Base-by-base conservation (phyloP, 306 rosid species). In the Fragaria iinumae region DNA sequence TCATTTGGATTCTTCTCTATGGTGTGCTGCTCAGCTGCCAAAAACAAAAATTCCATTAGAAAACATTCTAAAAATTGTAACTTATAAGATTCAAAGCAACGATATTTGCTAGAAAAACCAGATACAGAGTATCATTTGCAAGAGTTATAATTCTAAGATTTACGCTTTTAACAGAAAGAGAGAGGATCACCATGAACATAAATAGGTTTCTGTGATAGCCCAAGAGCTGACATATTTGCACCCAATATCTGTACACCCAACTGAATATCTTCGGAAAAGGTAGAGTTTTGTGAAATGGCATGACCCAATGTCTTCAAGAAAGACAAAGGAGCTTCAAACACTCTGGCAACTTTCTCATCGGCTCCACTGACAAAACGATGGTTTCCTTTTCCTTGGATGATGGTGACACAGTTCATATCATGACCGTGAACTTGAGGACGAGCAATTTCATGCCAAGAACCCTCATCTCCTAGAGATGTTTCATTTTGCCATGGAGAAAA, bases 171-270 rank as follows among this genome's bases (percentile, higher is more conserved):
- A 32, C 36, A 59, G 76, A 81, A 44, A 66, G 20, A 56, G 67
- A 81, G 79, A 76, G 53, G 49, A 89, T 86, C 63, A 91, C 99
- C 89, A 48, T 91, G 96, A 81, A 69, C 90, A 84, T 88, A 89
- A 69, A 96, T 96, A 74, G 99, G 99, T 82, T 89, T 96, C 85
- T 92, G 98, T 65, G 99, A 96, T 68, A 92, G 87, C 74, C 99
- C 97, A 83, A 96, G 98, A 79, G 99, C 97, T 52, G 99, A 96
- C 98, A 96, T 92, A 84, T 96, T 96, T 78, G 99, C 99, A 84
- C 99, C 99, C 93, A 96, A 89, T 80, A 96, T 83, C 79, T 96
- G 97, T 84, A 91, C 90, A 39, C 84, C 91, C 66, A 67, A 73
- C 49, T 84, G 86, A 75, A 82, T 45, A 81, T 91, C 96, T 78